Conservation (phyloP, 805 yeast genomes). For the Sugiyamaella marilandica region DNA sequence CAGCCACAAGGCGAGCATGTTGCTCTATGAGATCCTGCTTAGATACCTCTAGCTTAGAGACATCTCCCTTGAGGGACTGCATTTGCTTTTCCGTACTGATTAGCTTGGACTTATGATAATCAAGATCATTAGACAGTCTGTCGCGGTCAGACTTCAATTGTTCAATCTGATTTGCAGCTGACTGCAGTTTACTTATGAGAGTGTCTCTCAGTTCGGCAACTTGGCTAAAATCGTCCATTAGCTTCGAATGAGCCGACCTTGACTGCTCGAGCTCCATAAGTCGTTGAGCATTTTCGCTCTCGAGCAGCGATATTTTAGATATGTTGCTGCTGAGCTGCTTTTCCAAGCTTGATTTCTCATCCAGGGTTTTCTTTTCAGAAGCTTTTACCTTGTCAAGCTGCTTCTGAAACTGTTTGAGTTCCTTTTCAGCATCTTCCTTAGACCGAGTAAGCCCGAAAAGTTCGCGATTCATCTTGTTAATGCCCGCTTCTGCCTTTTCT, state of each 20-base stretch:
- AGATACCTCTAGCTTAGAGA: background rate
- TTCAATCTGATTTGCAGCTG: slow-evolving; percentile 36
- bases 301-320: slow-evolving; percentile 3
- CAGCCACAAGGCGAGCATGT: background rate
- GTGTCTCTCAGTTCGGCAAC: slow-evolving; percentile 35
- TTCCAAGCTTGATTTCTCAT: slow-evolving; percentile 14
- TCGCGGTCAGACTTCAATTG: slow-evolving; percentile 21
- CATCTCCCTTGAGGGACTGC: background rate
- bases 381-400: slow-evolving; percentile 31
- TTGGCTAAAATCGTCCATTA: slow-evolving; percentile 28
- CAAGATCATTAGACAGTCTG: background rate
- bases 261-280: background rate
- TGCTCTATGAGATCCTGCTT: slow-evolving; percentile 7
- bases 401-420: slow-evolving; percentile 41
- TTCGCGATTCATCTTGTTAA: slow-evolving; percentile 86
- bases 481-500: slow-evolving; percentile 74
- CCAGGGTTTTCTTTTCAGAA: slow-evolving; percentile 19
- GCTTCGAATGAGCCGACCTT: slow-evolving; percentile 10
- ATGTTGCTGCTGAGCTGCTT: slow-evolving; percentile 25
- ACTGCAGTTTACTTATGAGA: slow-evolving; percentile 43
- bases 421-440: slow-evolving; percentile 47
- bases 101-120: slow-evolving; percentile 11
- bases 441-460: slow-evolving; percentile 59
- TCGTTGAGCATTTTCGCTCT: slow-evolving; percentile 11
- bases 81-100: slow-evolving; percentile 10